Evolutionary conservation across 164 flowering plant genomes (phyloP).

Genomic region (Magnolia sinica): DNA sequence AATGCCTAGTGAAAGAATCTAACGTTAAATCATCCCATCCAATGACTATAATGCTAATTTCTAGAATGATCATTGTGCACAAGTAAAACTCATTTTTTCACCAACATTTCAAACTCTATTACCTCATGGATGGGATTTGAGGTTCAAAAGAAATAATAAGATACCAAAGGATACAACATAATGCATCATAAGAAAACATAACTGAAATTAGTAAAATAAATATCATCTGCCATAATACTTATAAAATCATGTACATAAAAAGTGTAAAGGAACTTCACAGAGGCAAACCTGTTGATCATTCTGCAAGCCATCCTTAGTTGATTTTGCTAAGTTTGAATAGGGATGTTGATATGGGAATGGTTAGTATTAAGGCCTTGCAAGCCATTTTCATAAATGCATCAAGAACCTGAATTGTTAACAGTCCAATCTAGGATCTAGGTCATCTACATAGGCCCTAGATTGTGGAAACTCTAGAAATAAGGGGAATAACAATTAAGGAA

Average conservation of each 20-base stretch:
- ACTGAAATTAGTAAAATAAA: neutral
- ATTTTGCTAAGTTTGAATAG: conserved; percentile 56
- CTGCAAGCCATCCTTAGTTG: conserved; percentile 79
- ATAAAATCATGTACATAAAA: conserved; percentile 1
- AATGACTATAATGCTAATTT: no score
- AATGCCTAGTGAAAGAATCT: no score
- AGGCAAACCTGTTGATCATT: conserved; percentile 65
- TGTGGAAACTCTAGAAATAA: no score
- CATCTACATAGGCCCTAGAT: no score
- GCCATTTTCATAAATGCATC: no score
- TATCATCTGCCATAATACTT: neutral
- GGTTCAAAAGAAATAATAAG: neutral
- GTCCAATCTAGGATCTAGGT: no score
- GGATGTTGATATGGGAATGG: no score
- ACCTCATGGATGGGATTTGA: conserved; percentile 1
- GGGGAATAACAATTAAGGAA: no score
- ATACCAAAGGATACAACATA: conserved; percentile 81
- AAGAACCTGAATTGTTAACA: no score
- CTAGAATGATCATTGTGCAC: no score
- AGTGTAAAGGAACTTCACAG: conserved; percentile 7
- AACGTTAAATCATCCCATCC: no score
- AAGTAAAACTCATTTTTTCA: neutral
- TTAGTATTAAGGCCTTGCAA: no score
- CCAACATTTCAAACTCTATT: neutral
- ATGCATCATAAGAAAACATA: conserved; percentile 39